Evolutionary conservation across 306 rosid genomes (phyloP).

Genomic region (Vigna mungo): DNA sequence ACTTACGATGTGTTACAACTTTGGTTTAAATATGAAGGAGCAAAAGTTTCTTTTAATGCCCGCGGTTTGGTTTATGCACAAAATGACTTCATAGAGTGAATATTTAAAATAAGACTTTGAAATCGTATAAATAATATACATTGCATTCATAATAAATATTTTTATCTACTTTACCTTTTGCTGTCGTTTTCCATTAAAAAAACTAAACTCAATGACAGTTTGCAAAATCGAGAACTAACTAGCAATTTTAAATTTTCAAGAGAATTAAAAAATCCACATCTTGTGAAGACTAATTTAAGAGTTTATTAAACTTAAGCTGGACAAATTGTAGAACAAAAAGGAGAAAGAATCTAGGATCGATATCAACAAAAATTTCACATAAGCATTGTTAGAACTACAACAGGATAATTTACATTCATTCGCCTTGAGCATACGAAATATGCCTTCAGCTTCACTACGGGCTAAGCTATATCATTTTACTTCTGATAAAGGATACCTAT

Average conservation of each 20-base stretch:
- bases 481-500: slow-evolving; percentile 30
- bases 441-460: slow-evolving; percentile 16
- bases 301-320: not conserved
- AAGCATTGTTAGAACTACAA: not conserved
- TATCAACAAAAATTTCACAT: not conserved
- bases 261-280: not conserved
- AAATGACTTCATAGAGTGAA: not conserved
- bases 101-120: not conserved
- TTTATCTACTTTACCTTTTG: not conserved
- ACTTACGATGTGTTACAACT: not conserved
- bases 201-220: not conserved
- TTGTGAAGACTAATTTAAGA: not conserved
- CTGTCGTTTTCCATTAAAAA: not conserved
- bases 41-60: not conserved
- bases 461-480: slow-evolving; percentile 28
- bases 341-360: no score
- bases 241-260: not conserved
- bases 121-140: not conserved
- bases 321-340: not conserved
- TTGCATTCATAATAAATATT: not conserved
- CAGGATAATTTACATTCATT: slow-evolving; percentile 1
- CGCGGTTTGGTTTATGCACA: not conserved
- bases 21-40: not conserved
- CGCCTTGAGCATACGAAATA: not conserved
- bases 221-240: not conserved